Conservation (phyloP, 2,329 filamentous ascomycete genomes). For the Epicoccum nigrum region DNA sequence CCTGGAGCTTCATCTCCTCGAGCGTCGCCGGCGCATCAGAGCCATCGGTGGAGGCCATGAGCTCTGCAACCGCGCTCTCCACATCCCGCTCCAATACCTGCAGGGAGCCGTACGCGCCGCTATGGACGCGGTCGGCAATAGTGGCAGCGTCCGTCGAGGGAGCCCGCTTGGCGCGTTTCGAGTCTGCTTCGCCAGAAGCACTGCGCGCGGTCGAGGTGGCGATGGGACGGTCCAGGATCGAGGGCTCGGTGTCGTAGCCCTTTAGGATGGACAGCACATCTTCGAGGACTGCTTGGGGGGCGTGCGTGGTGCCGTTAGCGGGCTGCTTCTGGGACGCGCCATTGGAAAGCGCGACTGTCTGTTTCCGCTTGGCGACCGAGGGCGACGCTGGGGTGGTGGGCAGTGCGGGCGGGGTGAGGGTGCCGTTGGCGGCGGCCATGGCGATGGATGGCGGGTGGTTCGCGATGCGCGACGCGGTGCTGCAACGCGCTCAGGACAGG, state of each 20-base stretch:
- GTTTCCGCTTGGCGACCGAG: slow-evolving; percentile 53
- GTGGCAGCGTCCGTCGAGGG: slow-evolving; percentile 36
- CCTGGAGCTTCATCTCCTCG: slow-evolving; percentile 43
- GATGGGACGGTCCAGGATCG: slow-evolving; percentile 52
- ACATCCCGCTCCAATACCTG: slow-evolving; percentile 53
- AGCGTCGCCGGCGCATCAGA: slow-evolving; percentile 37
- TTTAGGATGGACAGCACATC: slow-evolving; percentile 53
- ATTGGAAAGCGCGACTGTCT: slow-evolving; percentile 41
- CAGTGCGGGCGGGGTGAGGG: slow-evolving; percentile 42
- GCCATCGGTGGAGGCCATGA: slow-evolving; percentile 45
- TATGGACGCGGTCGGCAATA: slow-evolving; percentile 49
- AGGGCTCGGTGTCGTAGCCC: slow-evolving; percentile 54
- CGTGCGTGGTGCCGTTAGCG: slow-evolving; percentile 29
- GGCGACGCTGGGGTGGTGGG: slow-evolving; percentile 36
- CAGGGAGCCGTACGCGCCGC: slow-evolving; percentile 50
- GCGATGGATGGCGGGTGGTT: slow-evolving; percentile 35
- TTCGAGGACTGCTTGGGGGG: slow-evolving; percentile 41
- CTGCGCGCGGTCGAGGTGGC: slow-evolving; percentile 35
- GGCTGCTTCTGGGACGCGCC: slow-evolving; percentile 33
- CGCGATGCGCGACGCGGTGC: slow-evolving; percentile 43
- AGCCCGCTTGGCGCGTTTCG: slow-evolving; percentile 54
- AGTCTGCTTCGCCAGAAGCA: slow-evolving; percentile 48
- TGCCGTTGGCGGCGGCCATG: slow-evolving; percentile 47
- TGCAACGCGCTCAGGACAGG: slow-evolving; percentile 44
- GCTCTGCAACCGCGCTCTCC: slow-evolving; percentile 46